These are phyloP conservation scores for Yamadazyma philogaea DNA, from an alignment of 805 yeast genomes.

Conservation along the genomic window DNA sequence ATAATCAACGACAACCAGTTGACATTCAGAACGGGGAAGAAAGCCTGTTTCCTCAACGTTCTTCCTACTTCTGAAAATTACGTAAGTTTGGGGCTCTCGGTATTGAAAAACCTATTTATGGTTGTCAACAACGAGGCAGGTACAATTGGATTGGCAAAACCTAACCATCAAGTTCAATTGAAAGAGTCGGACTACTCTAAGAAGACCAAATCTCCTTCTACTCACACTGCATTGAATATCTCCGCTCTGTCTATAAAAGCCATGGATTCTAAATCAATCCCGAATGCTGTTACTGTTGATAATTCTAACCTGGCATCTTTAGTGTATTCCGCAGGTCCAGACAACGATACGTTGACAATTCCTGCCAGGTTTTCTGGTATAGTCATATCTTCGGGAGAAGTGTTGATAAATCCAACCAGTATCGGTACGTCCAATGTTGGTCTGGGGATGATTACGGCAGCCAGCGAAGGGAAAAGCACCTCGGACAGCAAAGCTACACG, in stretches of 20 bases:
- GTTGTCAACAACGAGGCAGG: constrained; percentile 63
- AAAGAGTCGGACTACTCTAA: constrained; percentile 11
- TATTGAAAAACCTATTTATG: constrained; percentile 50
- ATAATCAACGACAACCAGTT: constrained; percentile 32
- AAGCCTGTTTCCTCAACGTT: constrained; percentile 56
- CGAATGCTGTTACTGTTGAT: constrained; percentile 10
- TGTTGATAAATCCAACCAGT: constrained; percentile 18
- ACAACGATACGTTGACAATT: constrained; percentile 7
- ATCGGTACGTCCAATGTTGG: neutral
- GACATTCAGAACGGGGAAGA: constrained; percentile 49
- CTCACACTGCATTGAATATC: neutral
- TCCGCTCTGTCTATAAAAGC: constrained; percentile 8
- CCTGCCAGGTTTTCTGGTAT: constrained; percentile 17
- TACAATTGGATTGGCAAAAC: constrained; percentile 54
- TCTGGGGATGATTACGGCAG: constrained; percentile 4
- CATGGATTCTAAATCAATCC: constrained; percentile 10
- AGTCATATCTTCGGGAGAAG: constrained; percentile 25
- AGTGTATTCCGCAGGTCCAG: constrained; percentile 6
- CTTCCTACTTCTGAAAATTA: constrained; percentile 51
- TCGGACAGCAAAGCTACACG: neutral
- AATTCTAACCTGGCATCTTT: constrained; percentile 5
- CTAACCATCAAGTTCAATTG: constrained; percentile 25
- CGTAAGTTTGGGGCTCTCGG: constrained; percentile 56
- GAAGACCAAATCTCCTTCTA: neutral
- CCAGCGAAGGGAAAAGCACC: neutral